Conservation (phyloP, 139 green algal species). For the Chlorella sp. region DNA sequence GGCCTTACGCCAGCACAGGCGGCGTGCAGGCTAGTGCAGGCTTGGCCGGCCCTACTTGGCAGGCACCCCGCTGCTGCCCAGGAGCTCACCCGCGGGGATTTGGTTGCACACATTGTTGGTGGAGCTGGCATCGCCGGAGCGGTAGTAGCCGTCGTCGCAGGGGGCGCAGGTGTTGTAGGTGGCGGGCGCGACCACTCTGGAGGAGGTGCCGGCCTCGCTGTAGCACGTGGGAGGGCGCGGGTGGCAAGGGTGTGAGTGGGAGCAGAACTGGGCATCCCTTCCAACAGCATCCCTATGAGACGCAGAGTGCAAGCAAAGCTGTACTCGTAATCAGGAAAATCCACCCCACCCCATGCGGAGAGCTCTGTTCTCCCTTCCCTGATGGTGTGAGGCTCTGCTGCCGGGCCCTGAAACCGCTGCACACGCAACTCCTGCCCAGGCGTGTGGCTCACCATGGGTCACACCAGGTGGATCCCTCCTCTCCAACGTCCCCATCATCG, state of each 20-base stretch:
- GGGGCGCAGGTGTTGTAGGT: background rate
- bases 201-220: background rate
- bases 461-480: conserved; percentile 1
- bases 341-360: background rate
- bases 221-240: background rate
- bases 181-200: background rate
- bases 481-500: background rate
- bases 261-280: background rate
- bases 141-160: conserved; percentile 25
- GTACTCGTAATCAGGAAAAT: no score
- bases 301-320: no score
- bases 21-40: background rate
- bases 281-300: no score
- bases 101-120: conserved; percentile 15
- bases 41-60: no score
- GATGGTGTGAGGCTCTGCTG: background rate
- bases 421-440: no score
- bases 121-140: background rate
- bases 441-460: background rate
- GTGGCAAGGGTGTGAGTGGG: background rate
- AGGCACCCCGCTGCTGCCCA: background rate
- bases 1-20: background rate
- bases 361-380: background rate
- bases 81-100: background rate
- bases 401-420: no score